phyloP scores from a whole-genome alignment of 192 early-diverging fungal species.

The Coemansia sp. region DNA sequence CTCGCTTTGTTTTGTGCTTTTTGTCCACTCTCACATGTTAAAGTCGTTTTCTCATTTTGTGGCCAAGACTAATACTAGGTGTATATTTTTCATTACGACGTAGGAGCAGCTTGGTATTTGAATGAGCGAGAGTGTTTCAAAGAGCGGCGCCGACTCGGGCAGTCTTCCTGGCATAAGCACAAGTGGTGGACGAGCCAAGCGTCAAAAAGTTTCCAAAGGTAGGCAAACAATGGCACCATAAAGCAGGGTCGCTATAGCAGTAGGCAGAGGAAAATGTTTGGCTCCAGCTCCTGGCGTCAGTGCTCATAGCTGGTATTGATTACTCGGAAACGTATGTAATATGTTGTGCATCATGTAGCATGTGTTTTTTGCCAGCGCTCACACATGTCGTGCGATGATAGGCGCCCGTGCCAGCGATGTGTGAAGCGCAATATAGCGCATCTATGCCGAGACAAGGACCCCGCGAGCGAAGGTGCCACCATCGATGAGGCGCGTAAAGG shows the following conservation, averaged over 20 bases:
- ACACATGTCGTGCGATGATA: conserved; percentile 95
- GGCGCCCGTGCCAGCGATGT: conserved; percentile 92
- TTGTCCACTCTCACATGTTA: not conserved
- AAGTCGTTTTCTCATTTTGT: not conserved
- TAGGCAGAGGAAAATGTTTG: not conserved
- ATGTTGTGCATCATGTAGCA: conserved; percentile 52
- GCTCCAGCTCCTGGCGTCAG: not conserved
- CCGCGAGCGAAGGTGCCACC: conserved; percentile 13
- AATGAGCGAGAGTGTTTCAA: not conserved
- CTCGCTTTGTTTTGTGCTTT: not conserved
- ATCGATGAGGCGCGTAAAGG: conserved; percentile 6
- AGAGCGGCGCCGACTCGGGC: not conserved
- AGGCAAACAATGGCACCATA: not conserved
- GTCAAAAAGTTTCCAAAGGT: conserved; percentile 54
- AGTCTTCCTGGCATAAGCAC: conserved; percentile 10
- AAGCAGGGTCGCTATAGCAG: not conserved
- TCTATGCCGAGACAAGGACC: conserved; percentile 85
- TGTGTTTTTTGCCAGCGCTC: conserved; percentile 94
- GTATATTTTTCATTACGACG: not conserved
- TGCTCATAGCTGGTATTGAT: not conserved
- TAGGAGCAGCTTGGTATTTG: not conserved
- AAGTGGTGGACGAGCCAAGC: conserved; percentile 27
- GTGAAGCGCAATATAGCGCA: conserved; percentile 95
- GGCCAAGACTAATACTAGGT: not conserved
- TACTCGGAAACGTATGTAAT: not conserved